Evolutionary conservation across 2,329 filamentous ascomycete genomes (phyloP).

Genomic region (Lasiodiplodia citricola): DNA sequence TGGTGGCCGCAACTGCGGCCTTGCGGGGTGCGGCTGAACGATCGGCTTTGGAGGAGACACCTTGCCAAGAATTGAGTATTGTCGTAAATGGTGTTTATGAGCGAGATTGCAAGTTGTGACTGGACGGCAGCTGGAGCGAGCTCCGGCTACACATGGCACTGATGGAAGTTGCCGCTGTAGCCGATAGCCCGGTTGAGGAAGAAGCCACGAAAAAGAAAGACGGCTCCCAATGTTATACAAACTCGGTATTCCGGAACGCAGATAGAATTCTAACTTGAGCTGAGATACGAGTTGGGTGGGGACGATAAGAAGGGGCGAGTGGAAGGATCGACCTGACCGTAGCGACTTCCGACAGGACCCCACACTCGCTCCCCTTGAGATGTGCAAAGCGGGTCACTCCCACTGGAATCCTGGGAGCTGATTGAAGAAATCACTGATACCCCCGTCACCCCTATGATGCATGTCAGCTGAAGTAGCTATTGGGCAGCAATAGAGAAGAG

Average conservation of each 20-base stretch:
- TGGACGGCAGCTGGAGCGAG: neutral
- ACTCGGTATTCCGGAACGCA: neutral
- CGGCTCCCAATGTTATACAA: neutral
- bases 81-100: neutral
- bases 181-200: neutral
- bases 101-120: neutral
- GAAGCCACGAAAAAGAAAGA: neutral
- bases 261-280: neutral
- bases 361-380: neutral
- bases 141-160: neutral
- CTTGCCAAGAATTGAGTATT: neutral
- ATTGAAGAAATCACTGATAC: slow-evolving; percentile 13
- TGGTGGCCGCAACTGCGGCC: neutral
- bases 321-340: neutral
- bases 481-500: neutral
- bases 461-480: neutral
- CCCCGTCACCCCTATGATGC: neutral
- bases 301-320: neutral
- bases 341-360: neutral
- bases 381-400: neutral
- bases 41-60: neutral
- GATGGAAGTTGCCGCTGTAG: neutral
- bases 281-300: neutral
- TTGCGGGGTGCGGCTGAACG: neutral
- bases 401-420: slow-evolving; percentile 20